phyloP scores from a whole-genome alignment of 371 early-diverging fungal species.

The Cokeromyces recurvatus region DNA sequence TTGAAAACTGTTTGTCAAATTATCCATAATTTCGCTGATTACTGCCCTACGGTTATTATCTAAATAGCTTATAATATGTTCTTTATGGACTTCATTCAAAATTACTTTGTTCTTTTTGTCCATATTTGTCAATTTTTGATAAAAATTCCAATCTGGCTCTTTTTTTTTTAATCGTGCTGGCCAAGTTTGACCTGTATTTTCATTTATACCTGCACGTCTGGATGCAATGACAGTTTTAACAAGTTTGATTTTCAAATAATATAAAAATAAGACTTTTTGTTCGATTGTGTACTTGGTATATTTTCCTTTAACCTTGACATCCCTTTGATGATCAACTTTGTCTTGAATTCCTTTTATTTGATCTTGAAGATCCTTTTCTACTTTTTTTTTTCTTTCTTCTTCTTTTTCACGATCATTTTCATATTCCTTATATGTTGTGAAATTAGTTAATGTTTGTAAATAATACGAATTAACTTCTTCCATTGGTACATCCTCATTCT shows the following conservation, averaged over 20 bases:
- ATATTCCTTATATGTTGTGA: no score
- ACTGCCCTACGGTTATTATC: constrained; percentile 2
- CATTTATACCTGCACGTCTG: background rate
- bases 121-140: constrained; percentile 3
- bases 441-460: no score
- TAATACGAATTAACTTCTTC: no score
- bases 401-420: no score
- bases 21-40: constrained; percentile 5
- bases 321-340: no score
- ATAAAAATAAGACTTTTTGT: constrained; percentile 3
- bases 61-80: constrained; percentile 5
- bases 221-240: no score
- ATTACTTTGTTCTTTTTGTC: constrained; percentile 3
- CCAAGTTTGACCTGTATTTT: constrained; percentile 3
- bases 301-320: no score
- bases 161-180: constrained; percentile 4
- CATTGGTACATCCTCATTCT: no score
- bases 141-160: constrained; percentile 4
- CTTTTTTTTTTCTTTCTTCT: no score
- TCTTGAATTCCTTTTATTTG: no score
- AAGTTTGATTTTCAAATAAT: background rate
- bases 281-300: no score
- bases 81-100: constrained; percentile 7
- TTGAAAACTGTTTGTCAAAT: constrained; percentile 6
- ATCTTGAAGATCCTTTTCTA: no score